phyloP scores from a whole-genome alignment of 139 green algal genomes.

The Picochlorum sp. region DNA sequence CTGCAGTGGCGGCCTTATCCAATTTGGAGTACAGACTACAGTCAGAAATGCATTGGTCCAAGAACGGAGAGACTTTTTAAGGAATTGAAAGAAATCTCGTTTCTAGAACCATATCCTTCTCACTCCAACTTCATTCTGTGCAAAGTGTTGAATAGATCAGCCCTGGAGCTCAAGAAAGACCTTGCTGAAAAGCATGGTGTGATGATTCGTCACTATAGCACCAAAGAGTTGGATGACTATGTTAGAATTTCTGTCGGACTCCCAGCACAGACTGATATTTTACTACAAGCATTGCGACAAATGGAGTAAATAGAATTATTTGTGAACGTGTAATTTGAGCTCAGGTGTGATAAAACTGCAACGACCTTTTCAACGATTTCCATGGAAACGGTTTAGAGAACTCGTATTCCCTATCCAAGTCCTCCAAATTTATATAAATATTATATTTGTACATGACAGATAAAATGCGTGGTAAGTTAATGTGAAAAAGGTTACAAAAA shows the following conservation, averaged over 20 bases:
- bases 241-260: slow-evolving; percentile 89
- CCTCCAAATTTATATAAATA: neutral
- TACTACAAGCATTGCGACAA: slow-evolving; percentile 58
- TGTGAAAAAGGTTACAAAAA: slow-evolving; percentile 12
- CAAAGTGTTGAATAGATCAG: slow-evolving; percentile 52
- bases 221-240: slow-evolving; percentile 77
- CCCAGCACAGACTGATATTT: slow-evolving; percentile 85
- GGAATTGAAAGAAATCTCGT: slow-evolving; percentile 59
- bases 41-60: slow-evolving; percentile 73
- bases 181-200: slow-evolving; percentile 65
- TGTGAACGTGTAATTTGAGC: neutral
- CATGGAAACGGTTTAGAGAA: no score
- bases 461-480: neutral
- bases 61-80: slow-evolving; percentile 70
- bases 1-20: slow-evolving; percentile 65
- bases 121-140: slow-evolving; percentile 95
- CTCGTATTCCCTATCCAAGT: no score
- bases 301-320: neutral
- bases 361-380: no score
- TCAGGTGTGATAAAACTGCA: no score
- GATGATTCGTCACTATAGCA: slow-evolving; percentile 92
- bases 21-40: slow-evolving; percentile 56
- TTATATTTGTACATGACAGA: neutral
- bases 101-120: slow-evolving; percentile 84
- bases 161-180: slow-evolving; percentile 64